Percentiles rank a stretch among this genome's conserved stretches.
These are phyloP conservation scores for Beauveria sp. DNA, from an alignment of 2,329 filamentous ascomycete species.

Conservation along the genomic window DNA sequence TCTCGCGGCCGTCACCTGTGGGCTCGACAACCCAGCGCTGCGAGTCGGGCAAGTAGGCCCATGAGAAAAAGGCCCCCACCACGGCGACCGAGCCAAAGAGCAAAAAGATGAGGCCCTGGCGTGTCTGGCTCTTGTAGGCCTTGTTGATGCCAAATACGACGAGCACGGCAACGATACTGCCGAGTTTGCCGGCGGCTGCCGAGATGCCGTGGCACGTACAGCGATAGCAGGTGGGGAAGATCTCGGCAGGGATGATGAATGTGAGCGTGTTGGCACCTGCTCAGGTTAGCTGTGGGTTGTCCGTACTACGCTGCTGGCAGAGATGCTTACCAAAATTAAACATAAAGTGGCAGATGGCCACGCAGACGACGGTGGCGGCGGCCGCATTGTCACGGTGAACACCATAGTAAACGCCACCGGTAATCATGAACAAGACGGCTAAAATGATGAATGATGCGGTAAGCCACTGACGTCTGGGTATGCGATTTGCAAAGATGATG, in stretches of 20 bases:
- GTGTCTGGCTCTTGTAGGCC: slow-evolving; percentile 32
- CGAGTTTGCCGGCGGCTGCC: slow-evolving; percentile 51
- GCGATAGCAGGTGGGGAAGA: slow-evolving; percentile 57
- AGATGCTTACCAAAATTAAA: slow-evolving; percentile 43
- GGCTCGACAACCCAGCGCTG: slow-evolving; percentile 29
- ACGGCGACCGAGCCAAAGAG: slow-evolving; percentile 43
- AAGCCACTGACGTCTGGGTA: slow-evolving; percentile 42
- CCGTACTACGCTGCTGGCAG: background rate
- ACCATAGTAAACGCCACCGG: slow-evolving; percentile 42
- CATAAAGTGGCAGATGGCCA: slow-evolving; percentile 45
- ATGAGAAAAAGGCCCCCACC: slow-evolving; percentile 41
- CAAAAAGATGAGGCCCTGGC: slow-evolving; percentile 43
- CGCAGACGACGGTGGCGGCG: slow-evolving; percentile 40
- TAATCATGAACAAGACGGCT: slow-evolving; percentile 39
- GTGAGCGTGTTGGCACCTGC: slow-evolving; percentile 53
- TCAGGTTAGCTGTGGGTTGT: slow-evolving; percentile 8
- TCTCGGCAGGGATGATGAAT: slow-evolving; percentile 57
- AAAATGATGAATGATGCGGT: slow-evolving; percentile 41
- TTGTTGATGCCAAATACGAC: slow-evolving; percentile 43
- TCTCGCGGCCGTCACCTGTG: slow-evolving; percentile 24
- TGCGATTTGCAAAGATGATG: slow-evolving; percentile 38
- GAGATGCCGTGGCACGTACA: slow-evolving; percentile 56
- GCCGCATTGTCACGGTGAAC: slow-evolving; percentile 34
- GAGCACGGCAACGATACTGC: slow-evolving; percentile 44
- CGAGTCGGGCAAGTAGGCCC: slow-evolving; percentile 43